A percentile compares a stretch with the other conserved stretches of the same genome.
Conservation (phyloP, 164 flowering plant genomes). For the Euptelea pleiosperma region DNA sequence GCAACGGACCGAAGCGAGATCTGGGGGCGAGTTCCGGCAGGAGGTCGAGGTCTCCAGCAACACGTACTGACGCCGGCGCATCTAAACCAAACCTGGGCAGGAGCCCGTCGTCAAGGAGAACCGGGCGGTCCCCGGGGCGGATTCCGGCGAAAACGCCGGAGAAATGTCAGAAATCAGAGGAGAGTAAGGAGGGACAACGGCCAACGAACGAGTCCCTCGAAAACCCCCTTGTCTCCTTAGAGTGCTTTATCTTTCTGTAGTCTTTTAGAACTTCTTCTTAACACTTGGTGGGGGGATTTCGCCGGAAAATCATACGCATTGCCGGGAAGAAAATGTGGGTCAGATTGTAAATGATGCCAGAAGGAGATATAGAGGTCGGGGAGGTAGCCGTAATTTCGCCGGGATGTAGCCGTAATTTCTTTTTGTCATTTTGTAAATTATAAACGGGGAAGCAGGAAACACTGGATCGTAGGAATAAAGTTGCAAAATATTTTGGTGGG, state of each 20-base stretch:
- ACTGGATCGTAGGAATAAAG: conserved; percentile 1
- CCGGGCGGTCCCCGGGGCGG: conserved; percentile 33
- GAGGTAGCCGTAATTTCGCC: conserved; percentile 8
- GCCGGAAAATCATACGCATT: no score
- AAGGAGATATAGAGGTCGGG: background rate
- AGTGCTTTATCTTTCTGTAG: conserved; percentile 64
- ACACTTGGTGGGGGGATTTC: no score
- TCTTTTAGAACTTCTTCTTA: no score
- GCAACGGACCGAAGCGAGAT: conserved; percentile 23
- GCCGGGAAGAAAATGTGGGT: no score
- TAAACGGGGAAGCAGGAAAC: background rate
- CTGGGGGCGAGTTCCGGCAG: conserved; percentile 39
- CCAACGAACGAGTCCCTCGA: conserved; percentile 44
- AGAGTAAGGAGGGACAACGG: conserved; percentile 2
- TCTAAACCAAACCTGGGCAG: conserved; percentile 22
- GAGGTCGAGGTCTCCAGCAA: conserved; percentile 59
- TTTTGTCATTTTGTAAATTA: conserved; percentile 4
- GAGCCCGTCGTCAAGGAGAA: conserved; percentile 32
- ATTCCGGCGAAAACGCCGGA: conserved; percentile 8
- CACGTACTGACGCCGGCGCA: conserved; percentile 9
- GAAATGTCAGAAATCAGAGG: background rate
- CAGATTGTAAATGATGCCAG: conserved; percentile 1
- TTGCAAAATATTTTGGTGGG: no score
- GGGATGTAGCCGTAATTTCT: no score
- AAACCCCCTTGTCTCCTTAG: conserved; percentile 56